These are phyloP conservation scores for Carpinus viminea DNA, from an alignment of 306 rosid species.

Conservation along the genomic window DNA sequence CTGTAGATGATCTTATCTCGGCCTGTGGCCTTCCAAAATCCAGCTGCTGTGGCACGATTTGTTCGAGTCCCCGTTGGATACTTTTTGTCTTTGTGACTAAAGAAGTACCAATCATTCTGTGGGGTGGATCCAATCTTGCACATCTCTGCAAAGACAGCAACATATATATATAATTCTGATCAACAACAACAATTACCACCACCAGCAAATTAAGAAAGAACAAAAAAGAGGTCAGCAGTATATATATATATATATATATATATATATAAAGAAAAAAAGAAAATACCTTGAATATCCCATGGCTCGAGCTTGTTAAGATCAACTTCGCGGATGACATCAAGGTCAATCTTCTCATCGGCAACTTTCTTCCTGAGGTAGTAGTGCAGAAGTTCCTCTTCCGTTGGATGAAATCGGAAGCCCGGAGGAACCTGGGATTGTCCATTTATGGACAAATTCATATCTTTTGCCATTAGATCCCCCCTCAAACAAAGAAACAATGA, in stretches of 20 bases:
- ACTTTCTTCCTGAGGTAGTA: slow-evolving; percentile 60
- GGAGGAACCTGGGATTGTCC: slow-evolving; percentile 65
- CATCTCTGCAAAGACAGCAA: slow-evolving; percentile 32
- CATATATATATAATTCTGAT: neutral
- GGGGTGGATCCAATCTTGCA: slow-evolving; percentile 68
- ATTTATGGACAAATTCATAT: slow-evolving; percentile 51
- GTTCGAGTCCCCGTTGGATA: slow-evolving; percentile 67
- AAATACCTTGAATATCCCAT: slow-evolving; percentile 65
- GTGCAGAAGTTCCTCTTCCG: slow-evolving; percentile 65
- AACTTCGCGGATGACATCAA: slow-evolving; percentile 61
- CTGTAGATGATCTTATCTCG: slow-evolving; percentile 58
- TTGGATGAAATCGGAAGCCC: slow-evolving; percentile 58
- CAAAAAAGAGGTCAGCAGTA: neutral
- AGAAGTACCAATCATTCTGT: slow-evolving; percentile 66
- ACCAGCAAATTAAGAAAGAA: neutral
- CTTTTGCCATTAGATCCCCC: slow-evolving; percentile 20
- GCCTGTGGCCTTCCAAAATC: slow-evolving; percentile 69
- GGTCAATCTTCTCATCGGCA: slow-evolving; percentile 55
- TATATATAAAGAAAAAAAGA: too few species aligned
- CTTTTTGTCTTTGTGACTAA: slow-evolving; percentile 64
- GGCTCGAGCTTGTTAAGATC: slow-evolving; percentile 70
- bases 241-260: neutral
- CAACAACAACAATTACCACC: neutral
- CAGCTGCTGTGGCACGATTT: slow-evolving; percentile 59
- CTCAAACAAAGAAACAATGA: neutral